Evolutionary conservation across 495 filamentous ascomycete species (phyloP), one percentile per base, ranked within the genome.

Genomic region (Penicillium longicatenatum): DNA sequence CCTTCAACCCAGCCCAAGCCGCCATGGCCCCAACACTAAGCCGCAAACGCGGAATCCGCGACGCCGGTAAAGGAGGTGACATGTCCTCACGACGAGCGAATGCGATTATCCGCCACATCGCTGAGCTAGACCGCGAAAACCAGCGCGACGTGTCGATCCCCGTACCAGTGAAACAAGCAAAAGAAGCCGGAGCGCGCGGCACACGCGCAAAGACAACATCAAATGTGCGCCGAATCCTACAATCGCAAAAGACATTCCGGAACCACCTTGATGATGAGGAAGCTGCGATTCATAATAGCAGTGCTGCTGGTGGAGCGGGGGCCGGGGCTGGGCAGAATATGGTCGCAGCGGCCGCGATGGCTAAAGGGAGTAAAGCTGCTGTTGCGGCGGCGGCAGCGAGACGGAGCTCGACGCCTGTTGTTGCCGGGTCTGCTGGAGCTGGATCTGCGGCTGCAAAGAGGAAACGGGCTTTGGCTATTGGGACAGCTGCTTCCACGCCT

Each of bases 191-290:
- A 43, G 72, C 73, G 3, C 73, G 80, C 75, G 79, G 80, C 76
- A 70, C 70, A 24, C 66, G 75, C 57, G 65, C 67, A 53, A 91
- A 92, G 70, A 80, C 82, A 54, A 92, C 92, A 17, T 79, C 88
- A 3, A 89, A 87, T 66, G 90, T 94, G n/a, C 89, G 91, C 61
- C 89, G 89, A 66, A 94, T 97, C 61, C 78, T 97, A n/a, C 84
- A 86, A 62, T 92, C 88, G 3, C 89, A 95, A 70, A 97, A 97
- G 77, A 92, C 90, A 0, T 96, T 96, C 63, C 82, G 86, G 41
- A 95, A 97, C 72, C 89, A 97, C 66, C 82, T 97, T 33, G 89
- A 90, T 55, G 93, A 97, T 71, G 92, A 91, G 75, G 86, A 91
- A 62, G 92, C 92, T 8, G 76, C 88, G 20, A 68, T 86, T 17